Evolutionary conservation across 2,329 filamentous ascomycete species (phyloP), one percentile per base, ranked within the genome.

Genomic region (Ramularia endophylla): DNA sequence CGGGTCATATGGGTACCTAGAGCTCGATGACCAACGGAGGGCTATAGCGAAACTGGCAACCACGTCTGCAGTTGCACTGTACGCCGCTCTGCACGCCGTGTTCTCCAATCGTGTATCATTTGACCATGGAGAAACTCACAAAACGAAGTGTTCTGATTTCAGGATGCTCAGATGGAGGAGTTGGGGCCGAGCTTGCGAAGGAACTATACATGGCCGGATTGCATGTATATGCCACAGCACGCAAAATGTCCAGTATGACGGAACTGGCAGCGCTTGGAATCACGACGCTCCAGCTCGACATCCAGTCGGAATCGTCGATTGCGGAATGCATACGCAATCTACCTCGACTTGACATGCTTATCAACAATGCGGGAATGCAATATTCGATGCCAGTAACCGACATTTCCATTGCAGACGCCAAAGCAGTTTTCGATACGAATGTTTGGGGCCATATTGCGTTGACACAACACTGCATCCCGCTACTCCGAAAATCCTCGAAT

Each of bases 291-390:
- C 13, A 13, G 11, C 50, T 67, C 8, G 64, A 67, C 40, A 54
- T 66, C 8, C 45, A 50, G 5, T 57, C 53, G 4, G 49, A 53
- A 11, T 33, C 46, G 2, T 62, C 61, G 15, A 64, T 66, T 41
- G 36, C 44, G 17, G 43, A 48, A 3, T 54, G 51, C 34, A 54
- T 42, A 8, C 37, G 8, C 0, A 50, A 68, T 16, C 36, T 54
- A 53, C 27, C 58, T 63, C 34, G 51, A 61, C 53, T 73, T 36
- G 66, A 72, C 52, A 58, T 69, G 7, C 50, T 73, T 35, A 61
- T 72, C 33, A 73, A 73, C 45, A 73, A 72, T 55, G 68, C 69
- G 5, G 71, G 70, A 7, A 66, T 59, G 8, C 57, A 56, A 11
- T 66, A 64, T 54, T 56, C 37, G 9, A 52, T 40, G 50, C 40